Conservation (phyloP, 371 early-diverging fungal species). For the Gilbertella persicaria region DNA sequence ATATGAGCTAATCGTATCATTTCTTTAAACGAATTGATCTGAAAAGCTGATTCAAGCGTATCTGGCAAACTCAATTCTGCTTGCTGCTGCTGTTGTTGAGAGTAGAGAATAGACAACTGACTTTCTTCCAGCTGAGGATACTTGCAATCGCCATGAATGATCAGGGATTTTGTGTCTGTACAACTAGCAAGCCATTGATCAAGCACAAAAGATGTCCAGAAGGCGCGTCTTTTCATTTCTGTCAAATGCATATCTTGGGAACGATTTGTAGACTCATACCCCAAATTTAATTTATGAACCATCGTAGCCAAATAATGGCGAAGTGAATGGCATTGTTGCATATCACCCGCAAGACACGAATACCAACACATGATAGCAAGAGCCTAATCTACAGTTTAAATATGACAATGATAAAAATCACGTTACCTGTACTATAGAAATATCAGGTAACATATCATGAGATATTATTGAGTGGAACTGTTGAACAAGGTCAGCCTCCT, state of each 20-base stretch:
- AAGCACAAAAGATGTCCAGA: constrained; percentile 42
- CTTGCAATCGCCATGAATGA: constrained; percentile 16
- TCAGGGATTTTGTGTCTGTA: constrained; percentile 16
- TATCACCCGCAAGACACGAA: constrained; percentile 34
- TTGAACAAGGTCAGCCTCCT: constrained; percentile 5
- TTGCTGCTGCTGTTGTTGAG: background rate
- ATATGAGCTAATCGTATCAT: constrained; percentile 40
- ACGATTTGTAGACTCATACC: constrained; percentile 9
- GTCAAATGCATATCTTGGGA: constrained; percentile 13
- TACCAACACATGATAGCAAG: constrained; percentile 47
- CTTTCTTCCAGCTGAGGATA: constrained; percentile 45
- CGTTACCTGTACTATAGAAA: constrained; percentile 36
- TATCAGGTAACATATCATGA: constrained; percentile 9
- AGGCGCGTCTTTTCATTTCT: constrained; percentile 44
- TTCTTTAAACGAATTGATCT: constrained; percentile 36
- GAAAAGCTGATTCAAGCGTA: constrained; percentile 23
- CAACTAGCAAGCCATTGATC: constrained; percentile 41
- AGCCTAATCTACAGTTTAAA: constrained; percentile 22
- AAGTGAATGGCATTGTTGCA: constrained; percentile 22
- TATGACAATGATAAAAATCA: background rate
- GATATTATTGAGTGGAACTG: constrained; percentile 1
- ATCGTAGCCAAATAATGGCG: constrained; percentile 22
- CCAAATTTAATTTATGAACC: constrained; percentile 9
- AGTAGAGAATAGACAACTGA: constrained; percentile 26
- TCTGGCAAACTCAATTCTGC: background rate